phyloP scores from a whole-genome alignment of 371 early-diverging fungal species.

The Basidiobolus heterosporus region DNA sequence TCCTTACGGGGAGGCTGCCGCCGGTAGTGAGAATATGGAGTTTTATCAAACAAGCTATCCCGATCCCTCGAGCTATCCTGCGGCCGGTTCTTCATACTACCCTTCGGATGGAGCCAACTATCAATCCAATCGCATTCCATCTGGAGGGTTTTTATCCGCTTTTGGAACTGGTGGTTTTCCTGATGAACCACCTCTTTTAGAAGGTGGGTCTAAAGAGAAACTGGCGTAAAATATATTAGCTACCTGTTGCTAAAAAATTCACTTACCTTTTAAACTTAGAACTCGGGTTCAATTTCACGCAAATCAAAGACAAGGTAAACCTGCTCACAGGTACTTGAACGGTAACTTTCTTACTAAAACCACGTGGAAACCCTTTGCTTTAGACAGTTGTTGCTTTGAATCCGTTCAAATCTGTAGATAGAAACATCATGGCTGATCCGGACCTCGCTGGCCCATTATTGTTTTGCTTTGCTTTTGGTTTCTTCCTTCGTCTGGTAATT shows the following conservation, averaged over 20 bases:
- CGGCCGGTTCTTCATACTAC: slow-evolving; percentile 12
- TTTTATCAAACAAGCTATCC: slow-evolving; percentile 48
- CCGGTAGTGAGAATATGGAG: slow-evolving; percentile 24
- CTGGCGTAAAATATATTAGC: not conserved
- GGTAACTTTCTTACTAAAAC: not conserved
- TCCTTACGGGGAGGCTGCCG: not conserved
- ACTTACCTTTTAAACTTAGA: slow-evolving; percentile 23
- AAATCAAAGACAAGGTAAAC: slow-evolving; percentile 57
- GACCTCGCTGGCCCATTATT: slow-evolving; percentile 89
- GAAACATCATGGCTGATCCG: slow-evolving; percentile 81
- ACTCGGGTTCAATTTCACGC: slow-evolving; percentile 78
- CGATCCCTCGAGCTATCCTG: slow-evolving; percentile 19
- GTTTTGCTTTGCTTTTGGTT: slow-evolving; percentile 78
- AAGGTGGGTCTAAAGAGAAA: slow-evolving; percentile 21
- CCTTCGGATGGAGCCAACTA: slow-evolving; percentile 14
- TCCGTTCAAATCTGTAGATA: slow-evolving; percentile 72
- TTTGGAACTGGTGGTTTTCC: slow-evolving; percentile 76
- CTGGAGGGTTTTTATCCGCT: slow-evolving; percentile 38
- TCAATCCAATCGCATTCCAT: slow-evolving; percentile 15
- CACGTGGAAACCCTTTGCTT: not conserved
- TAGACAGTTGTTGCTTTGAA: slow-evolving; percentile 76
- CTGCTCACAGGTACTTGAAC: not conserved
- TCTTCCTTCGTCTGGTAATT: slow-evolving; percentile 61
- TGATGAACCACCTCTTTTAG: slow-evolving; percentile 74
- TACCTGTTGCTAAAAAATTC: not conserved